These are phyloP conservation scores for Jacaranda copaia DNA, from an alignment of 257 asterid species.

Conservation along the genomic window DNA sequence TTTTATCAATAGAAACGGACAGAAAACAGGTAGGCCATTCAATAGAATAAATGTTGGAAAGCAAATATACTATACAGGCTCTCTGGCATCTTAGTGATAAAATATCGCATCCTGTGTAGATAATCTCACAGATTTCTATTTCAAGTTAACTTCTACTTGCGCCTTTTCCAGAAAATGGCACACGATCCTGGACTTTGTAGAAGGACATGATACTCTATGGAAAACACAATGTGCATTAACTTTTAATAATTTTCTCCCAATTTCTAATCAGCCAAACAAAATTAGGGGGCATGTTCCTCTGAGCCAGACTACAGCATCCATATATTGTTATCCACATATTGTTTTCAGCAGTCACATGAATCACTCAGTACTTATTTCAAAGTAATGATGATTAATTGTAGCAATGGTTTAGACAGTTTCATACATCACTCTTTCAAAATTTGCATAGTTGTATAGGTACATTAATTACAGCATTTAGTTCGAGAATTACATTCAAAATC, in stretches of 20 bases:
- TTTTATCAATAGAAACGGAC: not conserved
- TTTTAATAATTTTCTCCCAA: not conserved
- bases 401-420: not conserved
- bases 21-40: not conserved
- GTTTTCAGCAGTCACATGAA: not conserved
- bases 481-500: not conserved
- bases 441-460: slow-evolving; percentile 8
- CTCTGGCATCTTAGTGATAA: not conserved
- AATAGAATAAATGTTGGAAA: not conserved
- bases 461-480: slow-evolving; percentile 2
- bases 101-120: not conserved
- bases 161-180: slow-evolving; percentile 2
- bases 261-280: slow-evolving; percentile 17
- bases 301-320: slow-evolving; percentile 4
- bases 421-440: not conserved
- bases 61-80: not conserved
- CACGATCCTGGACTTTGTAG: slow-evolving; percentile 2
- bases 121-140: not conserved
- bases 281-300: not conserved
- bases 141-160: slow-evolving; percentile 13
- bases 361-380: slow-evolving; percentile 26
- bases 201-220: slow-evolving; percentile 11
- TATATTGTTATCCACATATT: not conserved
- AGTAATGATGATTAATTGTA: slow-evolving; percentile 16
- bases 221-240: not conserved